phyloP scores from a whole-genome alignment of 1,284 basidiomycete genomes.

The Mrakiaceae sp. region DNA sequence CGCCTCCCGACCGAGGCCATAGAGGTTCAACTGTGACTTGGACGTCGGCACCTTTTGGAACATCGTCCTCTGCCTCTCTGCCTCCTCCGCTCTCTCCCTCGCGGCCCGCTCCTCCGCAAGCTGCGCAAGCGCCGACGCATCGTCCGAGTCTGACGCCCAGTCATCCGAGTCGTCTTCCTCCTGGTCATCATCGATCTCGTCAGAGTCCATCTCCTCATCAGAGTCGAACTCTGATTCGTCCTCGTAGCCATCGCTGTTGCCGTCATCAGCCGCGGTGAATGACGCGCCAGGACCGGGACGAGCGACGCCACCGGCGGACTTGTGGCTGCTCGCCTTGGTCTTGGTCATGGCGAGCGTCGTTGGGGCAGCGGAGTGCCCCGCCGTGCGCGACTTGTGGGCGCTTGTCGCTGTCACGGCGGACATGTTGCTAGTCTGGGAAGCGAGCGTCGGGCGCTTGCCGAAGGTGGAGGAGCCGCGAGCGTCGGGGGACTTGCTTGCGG shows the following conservation, averaged over 20 bases:
- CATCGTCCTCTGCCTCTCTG: constrained; percentile 13
- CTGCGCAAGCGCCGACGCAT: background rate
- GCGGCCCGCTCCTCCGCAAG: constrained; percentile 9
- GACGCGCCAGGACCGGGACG: background rate
- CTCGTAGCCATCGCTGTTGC: background rate
- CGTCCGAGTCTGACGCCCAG: constrained; percentile 11
- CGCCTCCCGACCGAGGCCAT: constrained; percentile 9
- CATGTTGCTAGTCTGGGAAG: background rate
- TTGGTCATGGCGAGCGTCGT: no score
- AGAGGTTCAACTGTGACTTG: constrained; percentile 11
- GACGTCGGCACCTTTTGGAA: constrained; percentile 13
- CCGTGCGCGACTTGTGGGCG: no score
- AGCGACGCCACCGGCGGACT: background rate
- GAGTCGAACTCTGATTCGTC: background rate
- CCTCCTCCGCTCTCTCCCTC: constrained; percentile 11
- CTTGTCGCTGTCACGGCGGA: no score
- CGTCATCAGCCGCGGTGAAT: background rate
- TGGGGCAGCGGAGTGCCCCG: no score
- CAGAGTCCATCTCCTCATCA: background rate
- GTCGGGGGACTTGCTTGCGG: background rate
- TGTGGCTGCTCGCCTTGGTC: background rate
- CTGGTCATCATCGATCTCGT: constrained; percentile 1
- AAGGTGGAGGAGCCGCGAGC: background rate
- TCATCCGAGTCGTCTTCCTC: constrained; percentile 6
- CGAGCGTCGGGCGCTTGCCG: background rate